These are phyloP conservation scores for Curvularia hawaiiensis DNA, from an alignment of 2,329 filamentous ascomycete species.

Conservation along the genomic window DNA sequence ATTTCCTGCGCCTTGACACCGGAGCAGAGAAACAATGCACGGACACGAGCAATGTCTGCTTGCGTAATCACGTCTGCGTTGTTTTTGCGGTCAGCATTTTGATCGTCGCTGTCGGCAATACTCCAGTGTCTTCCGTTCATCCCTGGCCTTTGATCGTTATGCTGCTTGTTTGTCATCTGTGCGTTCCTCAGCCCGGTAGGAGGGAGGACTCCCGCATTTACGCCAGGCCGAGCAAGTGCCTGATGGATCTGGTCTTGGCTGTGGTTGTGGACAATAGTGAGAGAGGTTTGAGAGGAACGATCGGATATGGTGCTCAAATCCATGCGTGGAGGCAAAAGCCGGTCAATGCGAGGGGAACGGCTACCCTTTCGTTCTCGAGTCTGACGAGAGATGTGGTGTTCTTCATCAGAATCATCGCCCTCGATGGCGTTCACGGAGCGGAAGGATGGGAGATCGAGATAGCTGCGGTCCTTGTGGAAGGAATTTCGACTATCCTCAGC, in stretches of 20 bases:
- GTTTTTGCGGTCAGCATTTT: constrained; percentile 40
- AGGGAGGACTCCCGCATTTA: constrained; percentile 35
- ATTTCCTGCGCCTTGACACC: constrained; percentile 92
- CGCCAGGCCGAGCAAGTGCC: constrained; percentile 41
- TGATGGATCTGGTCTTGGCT: constrained; percentile 38
- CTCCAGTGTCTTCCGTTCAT: constrained; percentile 60
- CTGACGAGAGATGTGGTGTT: constrained; percentile 51
- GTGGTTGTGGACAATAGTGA: constrained; percentile 28
- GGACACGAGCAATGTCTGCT: constrained; percentile 80
- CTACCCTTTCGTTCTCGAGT: constrained; percentile 44
- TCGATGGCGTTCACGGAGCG: constrained; percentile 35
- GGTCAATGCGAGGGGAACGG: constrained; percentile 51
- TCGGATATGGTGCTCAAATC: constrained; percentile 46
- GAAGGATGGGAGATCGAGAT: constrained; percentile 45
- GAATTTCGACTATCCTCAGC: constrained; percentile 29
- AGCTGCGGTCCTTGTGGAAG: constrained; percentile 34
- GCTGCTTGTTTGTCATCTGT: constrained; percentile 18
- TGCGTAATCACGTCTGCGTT: constrained; percentile 46
- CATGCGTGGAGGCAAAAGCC: constrained; percentile 57
- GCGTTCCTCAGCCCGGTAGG: constrained; percentile 36
- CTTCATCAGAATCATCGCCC: constrained; percentile 28
- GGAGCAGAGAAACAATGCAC: constrained; percentile 76
- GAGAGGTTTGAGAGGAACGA: constrained; percentile 26
- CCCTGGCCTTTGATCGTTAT: constrained; percentile 42
- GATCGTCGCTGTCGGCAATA: constrained; percentile 54